Evolutionary conservation across 106 monocot genomes (phyloP).

Genomic region (Acorus gramineus): DNA sequence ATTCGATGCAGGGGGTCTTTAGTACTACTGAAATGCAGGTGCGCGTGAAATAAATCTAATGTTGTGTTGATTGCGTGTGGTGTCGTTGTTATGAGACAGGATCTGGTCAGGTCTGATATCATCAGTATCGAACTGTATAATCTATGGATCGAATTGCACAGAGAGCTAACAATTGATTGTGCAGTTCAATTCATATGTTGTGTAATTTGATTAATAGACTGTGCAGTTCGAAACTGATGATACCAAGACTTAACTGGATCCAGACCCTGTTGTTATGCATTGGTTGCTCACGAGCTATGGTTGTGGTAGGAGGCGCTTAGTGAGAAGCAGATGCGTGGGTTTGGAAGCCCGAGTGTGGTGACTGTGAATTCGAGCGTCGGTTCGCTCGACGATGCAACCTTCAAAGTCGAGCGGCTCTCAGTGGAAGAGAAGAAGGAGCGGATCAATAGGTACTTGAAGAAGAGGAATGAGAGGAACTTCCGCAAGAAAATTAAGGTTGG

Average conservation of each 20-base stretch:
- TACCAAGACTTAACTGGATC: too few species aligned
- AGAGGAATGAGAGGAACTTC: constrained; percentile 72
- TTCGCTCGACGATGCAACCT: constrained; percentile 33
- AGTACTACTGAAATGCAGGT: constrained; percentile 50
- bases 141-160: too few species aligned
- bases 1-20: constrained; percentile 23
- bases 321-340: constrained; percentile 16
- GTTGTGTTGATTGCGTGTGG: neutral
- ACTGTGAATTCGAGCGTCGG: constrained; percentile 16
- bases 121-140: too few species aligned
- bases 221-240: too few species aligned
- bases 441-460: constrained; percentile 70
- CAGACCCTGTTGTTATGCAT: too few species aligned
- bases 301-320: constrained; percentile 29
- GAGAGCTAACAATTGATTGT: too few species aligned
- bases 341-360: constrained; percentile 10
- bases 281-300: too few species aligned
- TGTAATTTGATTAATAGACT: too few species aligned
- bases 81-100: too few species aligned
- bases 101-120: too few species aligned
- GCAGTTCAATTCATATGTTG: too few species aligned
- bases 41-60: too few species aligned
- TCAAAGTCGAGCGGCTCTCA: constrained; percentile 44
- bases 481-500: constrained; percentile 90
- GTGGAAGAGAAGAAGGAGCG: constrained; percentile 67